A percentile compares a stretch with the other conserved stretches of the same genome.
Evolutionary conservation across 768 basidiomycete genomes (phyloP).

Genomic region (Amanita jacksonii): DNA sequence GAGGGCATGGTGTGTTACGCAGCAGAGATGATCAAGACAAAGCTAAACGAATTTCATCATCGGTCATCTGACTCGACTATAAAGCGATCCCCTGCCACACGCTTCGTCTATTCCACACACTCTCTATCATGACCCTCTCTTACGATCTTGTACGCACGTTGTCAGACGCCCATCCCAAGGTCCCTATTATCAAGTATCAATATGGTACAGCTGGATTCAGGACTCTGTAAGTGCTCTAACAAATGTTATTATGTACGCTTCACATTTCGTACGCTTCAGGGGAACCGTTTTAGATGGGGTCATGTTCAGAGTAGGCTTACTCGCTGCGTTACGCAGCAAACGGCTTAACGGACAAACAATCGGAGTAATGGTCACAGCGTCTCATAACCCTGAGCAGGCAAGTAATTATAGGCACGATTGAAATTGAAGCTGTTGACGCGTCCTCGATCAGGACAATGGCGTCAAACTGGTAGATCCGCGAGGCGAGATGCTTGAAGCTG

Average conservation of each 20-base stretch:
- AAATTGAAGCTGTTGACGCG: conserved; percentile 7
- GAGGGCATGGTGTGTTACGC: conserved; percentile 42
- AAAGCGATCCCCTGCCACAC: too few relatives aligned
- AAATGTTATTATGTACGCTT: conserved; percentile 9
- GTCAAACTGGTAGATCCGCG: conserved; percentile 96
- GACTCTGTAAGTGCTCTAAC: conserved; percentile 54
- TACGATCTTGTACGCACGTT: conserved; percentile 37
- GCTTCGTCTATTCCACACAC: conserved; percentile 13
- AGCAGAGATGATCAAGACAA: conserved; percentile 12
- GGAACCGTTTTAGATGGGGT: conserved; percentile 74
- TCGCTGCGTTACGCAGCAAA: conserved; percentile 88
- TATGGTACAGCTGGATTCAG: conserved; percentile 97
- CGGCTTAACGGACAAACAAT: conserved; percentile 85
- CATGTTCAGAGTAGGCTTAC: conserved; percentile 86
- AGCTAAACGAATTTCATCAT: background rate
- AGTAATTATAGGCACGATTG: conserved; percentile 14
- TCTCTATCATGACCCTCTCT: conserved; percentile 18
- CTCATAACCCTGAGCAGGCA: conserved; percentile 98
- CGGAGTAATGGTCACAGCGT: conserved; percentile 98
- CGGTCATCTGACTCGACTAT: conserved; percentile 16
- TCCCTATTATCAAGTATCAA: conserved; percentile 55
- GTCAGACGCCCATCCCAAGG: conserved; percentile 62
- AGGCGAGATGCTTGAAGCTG: conserved; percentile 92
- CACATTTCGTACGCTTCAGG: conserved; percentile 29
- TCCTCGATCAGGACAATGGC: conserved; percentile 75